Evolutionary conservation across 164 flowering plant genomes (phyloP).

Genomic region (Dillenia turbinata): DNA sequence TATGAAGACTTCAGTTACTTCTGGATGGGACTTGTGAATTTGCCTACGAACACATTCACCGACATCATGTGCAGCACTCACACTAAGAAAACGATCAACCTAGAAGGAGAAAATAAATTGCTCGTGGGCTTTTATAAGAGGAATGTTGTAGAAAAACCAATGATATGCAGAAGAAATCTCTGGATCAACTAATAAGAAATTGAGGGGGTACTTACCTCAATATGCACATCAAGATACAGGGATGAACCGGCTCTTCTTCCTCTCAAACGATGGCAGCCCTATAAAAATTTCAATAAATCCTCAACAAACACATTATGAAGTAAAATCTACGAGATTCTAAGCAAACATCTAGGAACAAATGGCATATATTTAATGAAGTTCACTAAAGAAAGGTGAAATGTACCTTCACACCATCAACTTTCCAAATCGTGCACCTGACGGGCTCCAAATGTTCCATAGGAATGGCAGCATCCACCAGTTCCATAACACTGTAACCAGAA

Average conservation of each 20-base stretch:
- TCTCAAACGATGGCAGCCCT: conserved; percentile 88
- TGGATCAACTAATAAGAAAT: background rate
- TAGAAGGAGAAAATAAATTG: conserved; percentile 21
- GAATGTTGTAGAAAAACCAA: too few species aligned
- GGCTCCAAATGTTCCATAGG: conserved; percentile 58
- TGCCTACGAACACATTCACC: conserved; percentile 77
- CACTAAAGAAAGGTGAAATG: conserved; percentile 1
- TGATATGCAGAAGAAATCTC: too few species aligned
- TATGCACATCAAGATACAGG: conserved; percentile 86
- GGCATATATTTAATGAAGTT: background rate
- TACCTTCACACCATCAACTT: conserved; percentile 85
- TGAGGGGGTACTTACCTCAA: conserved; percentile 46
- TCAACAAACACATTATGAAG: background rate
- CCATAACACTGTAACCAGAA: conserved; percentile 60
- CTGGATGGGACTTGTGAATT: conserved; percentile 60
- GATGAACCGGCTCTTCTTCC: conserved; percentile 95
- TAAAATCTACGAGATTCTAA: background rate
- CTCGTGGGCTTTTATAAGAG: too few species aligned
- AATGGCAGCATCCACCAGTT: conserved; percentile 94
- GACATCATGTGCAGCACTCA: conserved; percentile 84
- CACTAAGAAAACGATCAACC: conserved; percentile 95
- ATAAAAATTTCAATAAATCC: background rate
- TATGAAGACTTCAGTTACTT: conserved; percentile 87
- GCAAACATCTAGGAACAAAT: background rate
- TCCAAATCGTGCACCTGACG: conserved; percentile 54